Conservation (phyloP, 2,329 filamentous ascomycete genomes). For the Hymenoscyphus fructigenus region DNA sequence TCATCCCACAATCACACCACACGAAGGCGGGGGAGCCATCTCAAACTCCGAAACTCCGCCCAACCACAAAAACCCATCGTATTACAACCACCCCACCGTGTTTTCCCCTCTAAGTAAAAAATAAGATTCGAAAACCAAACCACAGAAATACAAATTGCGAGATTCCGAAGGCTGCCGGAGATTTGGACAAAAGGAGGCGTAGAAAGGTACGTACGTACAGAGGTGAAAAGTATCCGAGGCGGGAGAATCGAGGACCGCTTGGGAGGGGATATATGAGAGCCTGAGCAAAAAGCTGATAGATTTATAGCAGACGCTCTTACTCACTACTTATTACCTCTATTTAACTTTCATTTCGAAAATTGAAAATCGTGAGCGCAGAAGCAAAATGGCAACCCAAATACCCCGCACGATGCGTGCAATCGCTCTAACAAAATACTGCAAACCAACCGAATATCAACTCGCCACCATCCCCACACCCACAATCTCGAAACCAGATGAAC, state of each 20-base stretch:
- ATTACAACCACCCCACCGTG: no score
- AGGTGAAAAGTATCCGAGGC: not conserved
- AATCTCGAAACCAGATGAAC: constrained; percentile 44
- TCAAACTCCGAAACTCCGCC: no score
- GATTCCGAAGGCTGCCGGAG: not conserved
- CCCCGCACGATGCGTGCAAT: constrained; percentile 32
- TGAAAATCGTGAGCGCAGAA: not conserved
- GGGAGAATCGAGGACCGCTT: not conserved
- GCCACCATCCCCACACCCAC: constrained; percentile 44
- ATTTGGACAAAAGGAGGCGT: not conserved
- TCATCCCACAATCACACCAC: no score
- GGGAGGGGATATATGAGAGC: not conserved
- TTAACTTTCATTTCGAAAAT: not conserved
- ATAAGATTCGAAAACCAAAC: no score
- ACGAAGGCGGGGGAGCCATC: no score
- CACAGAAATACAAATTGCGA: no score
- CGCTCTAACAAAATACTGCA: constrained; percentile 26
- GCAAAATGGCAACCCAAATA: constrained; percentile 21
- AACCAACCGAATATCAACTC: constrained; percentile 37
- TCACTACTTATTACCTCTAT: not conserved
- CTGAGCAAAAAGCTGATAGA: not conserved
- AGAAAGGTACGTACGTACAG: not conserved
- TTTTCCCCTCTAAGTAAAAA: no score
- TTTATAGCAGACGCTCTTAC: not conserved
- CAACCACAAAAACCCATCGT: no score